Base-by-base conservation (phyloP, 805 yeast genomes). In the Teunomyces aglyptinius region DNA sequence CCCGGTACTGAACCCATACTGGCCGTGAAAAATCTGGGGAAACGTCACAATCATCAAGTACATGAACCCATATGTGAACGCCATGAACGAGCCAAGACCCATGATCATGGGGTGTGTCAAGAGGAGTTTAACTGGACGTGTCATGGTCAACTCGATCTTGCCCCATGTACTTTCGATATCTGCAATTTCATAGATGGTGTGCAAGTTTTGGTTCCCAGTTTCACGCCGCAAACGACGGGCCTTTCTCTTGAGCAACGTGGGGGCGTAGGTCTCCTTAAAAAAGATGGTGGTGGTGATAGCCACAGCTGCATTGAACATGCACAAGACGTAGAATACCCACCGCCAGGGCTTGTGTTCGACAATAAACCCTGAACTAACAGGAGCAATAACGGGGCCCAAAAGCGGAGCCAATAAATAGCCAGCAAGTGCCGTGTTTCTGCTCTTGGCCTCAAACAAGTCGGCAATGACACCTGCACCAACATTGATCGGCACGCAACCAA, bases 381-480 rank as follows among this genome's bases (percentile, higher is more conserved):
- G 86, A 1, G 85, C 82, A 18, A 83, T 56, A 1, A 84, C 76
- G 1, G 94, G 92, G 0, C 92, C 94, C 36, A 83, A 58, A 46
- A 83, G 77, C 2, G 89, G 88, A 2, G 83, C 75, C 13, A 84
- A 67, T 0, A 87, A 75, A 58, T 76, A 83, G 6, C 78, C 63
- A 1, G 85, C 80, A 69, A 83, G 66, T 1, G 86, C 85, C 31
- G 67, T 58, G 43, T 77, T 80, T 43, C 89, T 71, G 28, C 76
- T 71, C 40, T 68, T 59, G 49, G 76, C 78, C 43, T 69, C 69
- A 70, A 73, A 84, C 49, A 84, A 56, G 56, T 85, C 90, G 15
- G 86, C 81, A 35, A 85, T 64, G 6, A 81, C 77, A 16, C 89
- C 89, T 1, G 87, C 86, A 19, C 87, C 88, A 6, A 83, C 83